phyloP scores from a whole-genome alignment of 1,139 yeast species.

The Yamadazyma blattariae region DNA sequence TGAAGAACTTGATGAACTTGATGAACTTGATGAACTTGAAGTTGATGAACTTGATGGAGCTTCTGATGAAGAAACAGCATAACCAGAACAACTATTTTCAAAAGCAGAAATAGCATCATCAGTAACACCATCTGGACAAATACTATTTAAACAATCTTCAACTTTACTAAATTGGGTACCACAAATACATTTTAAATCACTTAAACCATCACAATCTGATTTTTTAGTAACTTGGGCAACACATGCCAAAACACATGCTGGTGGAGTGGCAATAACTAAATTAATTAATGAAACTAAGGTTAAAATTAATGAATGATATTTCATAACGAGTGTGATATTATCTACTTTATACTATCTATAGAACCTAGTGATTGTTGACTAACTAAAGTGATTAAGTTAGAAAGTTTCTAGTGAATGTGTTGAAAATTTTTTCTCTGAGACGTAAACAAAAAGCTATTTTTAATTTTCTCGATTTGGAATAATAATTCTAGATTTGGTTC shows the following conservation, averaged over 20 bases:
- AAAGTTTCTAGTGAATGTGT: too few species aligned
- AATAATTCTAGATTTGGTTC: too few species aligned
- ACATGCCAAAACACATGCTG: conserved; percentile 89
- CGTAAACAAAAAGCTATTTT: too few species aligned
- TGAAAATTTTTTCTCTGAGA: too few species aligned
- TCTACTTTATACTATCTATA: too few species aligned
- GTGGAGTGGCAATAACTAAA: conserved; percentile 70
- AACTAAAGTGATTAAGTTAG: too few species aligned
- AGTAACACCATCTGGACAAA: conserved; percentile 63
- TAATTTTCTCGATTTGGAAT: too few species aligned
- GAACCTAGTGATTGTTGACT: too few species aligned
- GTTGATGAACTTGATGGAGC: conserved; percentile 26
- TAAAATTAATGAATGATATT: conserved; percentile 7
- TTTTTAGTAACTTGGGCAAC: conserved; percentile 66
- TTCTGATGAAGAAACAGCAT: conserved; percentile 20
- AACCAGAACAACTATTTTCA: conserved; percentile 49
- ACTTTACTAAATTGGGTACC: conserved; percentile 47
- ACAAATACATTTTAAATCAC: conserved; percentile 67
- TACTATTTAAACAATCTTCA: conserved; percentile 56
- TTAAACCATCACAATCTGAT: conserved; percentile 54
- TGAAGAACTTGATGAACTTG: conserved; percentile 23
- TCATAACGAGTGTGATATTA: conserved; percentile 7
- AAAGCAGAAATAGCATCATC: conserved; percentile 59
- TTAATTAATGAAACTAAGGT: conserved; percentile 39
- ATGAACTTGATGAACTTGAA: conserved; percentile 25